Conservation (phyloP, 2,329 filamentous ascomycete species). For the Fusarium oxysporum region DNA sequence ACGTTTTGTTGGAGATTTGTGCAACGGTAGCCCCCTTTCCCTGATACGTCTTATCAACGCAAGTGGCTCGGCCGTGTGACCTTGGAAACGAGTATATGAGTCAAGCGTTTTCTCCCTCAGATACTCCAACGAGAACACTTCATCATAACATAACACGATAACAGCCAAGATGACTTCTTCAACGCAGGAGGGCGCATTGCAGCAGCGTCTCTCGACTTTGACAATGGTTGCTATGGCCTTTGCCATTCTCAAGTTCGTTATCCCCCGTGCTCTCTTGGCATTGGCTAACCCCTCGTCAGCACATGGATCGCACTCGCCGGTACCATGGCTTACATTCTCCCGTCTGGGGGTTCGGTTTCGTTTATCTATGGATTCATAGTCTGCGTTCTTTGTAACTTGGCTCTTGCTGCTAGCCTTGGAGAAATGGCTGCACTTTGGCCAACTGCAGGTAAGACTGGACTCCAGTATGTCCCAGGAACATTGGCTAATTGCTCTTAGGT, state of each 20-base stretch:
- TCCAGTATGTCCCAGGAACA: accelerated
- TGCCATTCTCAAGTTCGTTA: constrained; percentile 54
- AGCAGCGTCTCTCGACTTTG: constrained; percentile 48
- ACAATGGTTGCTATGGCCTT: constrained; percentile 58
- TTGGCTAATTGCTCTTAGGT: not conserved
- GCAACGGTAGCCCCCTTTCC: not conserved
- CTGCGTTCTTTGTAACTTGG: constrained; percentile 58
- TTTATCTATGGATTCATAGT: constrained; percentile 60
- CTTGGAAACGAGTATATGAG: constrained; percentile 12
- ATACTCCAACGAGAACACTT: not conserved
- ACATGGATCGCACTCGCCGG: constrained; percentile 53
- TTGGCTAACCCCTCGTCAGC: constrained; percentile 11
- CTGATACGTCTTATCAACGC: not conserved
- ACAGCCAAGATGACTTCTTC: not conserved
- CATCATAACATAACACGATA: not conserved
- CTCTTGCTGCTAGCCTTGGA: constrained; percentile 56
- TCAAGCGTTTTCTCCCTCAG: not conserved
- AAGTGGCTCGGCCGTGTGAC: not conserved
- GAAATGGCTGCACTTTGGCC: constrained; percentile 59
- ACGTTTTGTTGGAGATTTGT: not conserved
- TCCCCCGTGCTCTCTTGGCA: not conserved
- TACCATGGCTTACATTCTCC: constrained; percentile 56
- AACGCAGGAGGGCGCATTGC: constrained; percentile 4
- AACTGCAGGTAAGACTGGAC: constrained; percentile 49
- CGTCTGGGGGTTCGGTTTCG: constrained; percentile 56